These are phyloP conservation scores for Clavispora phyllophila DNA, from an alignment of 805 yeast species.

Conservation along the genomic window DNA sequence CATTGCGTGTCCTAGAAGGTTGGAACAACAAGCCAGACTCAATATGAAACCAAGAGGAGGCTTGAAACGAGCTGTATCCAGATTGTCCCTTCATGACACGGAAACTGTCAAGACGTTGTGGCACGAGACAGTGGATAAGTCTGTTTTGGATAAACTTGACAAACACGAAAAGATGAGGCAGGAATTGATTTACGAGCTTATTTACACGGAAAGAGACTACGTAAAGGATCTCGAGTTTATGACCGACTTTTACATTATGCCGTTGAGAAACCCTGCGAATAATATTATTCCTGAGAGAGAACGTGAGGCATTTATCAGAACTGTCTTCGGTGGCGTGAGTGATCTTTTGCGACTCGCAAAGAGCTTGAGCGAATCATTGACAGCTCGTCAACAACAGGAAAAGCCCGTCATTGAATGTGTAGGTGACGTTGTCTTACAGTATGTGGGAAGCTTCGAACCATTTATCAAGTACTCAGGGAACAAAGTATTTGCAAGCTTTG, in stretches of 20 bases:
- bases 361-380: slow-evolving; percentile 81
- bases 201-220: slow-evolving; percentile 90
- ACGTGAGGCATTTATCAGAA: slow-evolving; percentile 83
- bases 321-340: slow-evolving; percentile 84
- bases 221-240: slow-evolving; percentile 91
- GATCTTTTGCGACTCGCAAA: slow-evolving; percentile 83
- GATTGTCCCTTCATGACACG: slow-evolving; percentile 58
- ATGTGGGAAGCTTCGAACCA: slow-evolving; percentile 83
- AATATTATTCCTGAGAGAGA: slow-evolving; percentile 84
- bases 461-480: slow-evolving; percentile 92
- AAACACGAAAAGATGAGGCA: slow-evolving; percentile 88
- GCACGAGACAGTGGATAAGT: slow-evolving; percentile 87
- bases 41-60: slow-evolving; percentile 88
- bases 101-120: slow-evolving; percentile 76
- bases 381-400: slow-evolving; percentile 75
- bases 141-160: slow-evolving; percentile 69
- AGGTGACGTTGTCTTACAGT: slow-evolving; percentile 84
- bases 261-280: slow-evolving; percentile 66
- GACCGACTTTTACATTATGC: slow-evolving; percentile 91
- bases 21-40: slow-evolving; percentile 91
- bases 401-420: slow-evolving; percentile 79
- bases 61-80: slow-evolving; percentile 66
- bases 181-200: slow-evolving; percentile 90
- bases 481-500: slow-evolving; percentile 91
- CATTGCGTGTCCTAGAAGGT: slow-evolving; percentile 91